These are phyloP conservation scores for Phyllachora maydis DNA, from an alignment of 2,329 filamentous ascomycete genomes.

Conservation along the genomic window DNA sequence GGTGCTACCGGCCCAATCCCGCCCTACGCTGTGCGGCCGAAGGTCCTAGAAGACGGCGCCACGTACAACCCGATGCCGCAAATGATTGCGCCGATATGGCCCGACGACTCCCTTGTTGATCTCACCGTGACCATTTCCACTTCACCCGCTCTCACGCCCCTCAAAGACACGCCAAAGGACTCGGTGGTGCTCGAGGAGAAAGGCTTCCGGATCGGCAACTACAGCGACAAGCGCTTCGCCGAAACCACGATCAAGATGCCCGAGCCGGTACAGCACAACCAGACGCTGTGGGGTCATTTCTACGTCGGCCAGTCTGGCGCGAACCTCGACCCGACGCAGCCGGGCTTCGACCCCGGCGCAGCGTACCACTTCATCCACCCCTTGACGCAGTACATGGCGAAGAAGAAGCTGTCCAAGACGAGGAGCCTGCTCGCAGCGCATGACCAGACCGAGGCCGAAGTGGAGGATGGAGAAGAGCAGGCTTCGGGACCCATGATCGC, in stretches of 20 bases:
- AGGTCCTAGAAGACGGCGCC: conserved; percentile 35
- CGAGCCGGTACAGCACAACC: conserved; percentile 66
- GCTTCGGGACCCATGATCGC: conserved; percentile 47
- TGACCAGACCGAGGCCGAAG: conserved; percentile 26
- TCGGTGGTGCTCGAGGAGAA: conserved; percentile 62
- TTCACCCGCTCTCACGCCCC: conserved; percentile 44
- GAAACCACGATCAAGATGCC: conserved; percentile 65
- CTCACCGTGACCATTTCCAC: conserved; percentile 70
- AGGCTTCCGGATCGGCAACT: conserved; percentile 60
- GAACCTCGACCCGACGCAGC: conserved; percentile 52
- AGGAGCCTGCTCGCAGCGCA: conserved; percentile 55
- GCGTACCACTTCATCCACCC: conserved; percentile 74
- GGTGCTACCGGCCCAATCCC: conserved; percentile 37
- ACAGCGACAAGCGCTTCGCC: conserved; percentile 55
- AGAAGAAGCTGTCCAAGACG: conserved; percentile 78
- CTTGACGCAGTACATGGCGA: conserved; percentile 72
- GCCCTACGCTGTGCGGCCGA: conserved; percentile 43
- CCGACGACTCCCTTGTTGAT: conserved; percentile 56
- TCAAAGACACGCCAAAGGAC: conserved; percentile 43
- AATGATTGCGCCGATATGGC: conserved; percentile 73
- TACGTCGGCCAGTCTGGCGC: conserved; percentile 63
- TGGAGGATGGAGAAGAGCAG: conserved; percentile 27
- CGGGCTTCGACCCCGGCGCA: conserved; percentile 50
- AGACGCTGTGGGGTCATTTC: conserved; percentile 88
- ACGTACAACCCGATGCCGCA: conserved; percentile 45